Evolutionary conservation across 2,329 filamentous ascomycete species (phyloP).

Genomic region (Microascus cirrosus): DNA sequence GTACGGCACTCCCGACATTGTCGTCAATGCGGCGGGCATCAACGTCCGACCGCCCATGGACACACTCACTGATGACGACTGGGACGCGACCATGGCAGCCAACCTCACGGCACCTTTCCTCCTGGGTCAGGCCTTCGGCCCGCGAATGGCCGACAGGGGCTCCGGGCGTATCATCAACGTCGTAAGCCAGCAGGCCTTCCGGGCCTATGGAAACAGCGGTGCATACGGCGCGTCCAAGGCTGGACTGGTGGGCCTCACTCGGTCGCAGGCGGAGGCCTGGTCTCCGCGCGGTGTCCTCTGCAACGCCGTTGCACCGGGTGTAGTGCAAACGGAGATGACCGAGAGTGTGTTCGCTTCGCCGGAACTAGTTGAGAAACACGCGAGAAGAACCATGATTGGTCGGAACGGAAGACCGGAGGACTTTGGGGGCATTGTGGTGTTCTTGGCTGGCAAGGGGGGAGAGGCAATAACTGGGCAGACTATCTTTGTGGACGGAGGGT

Average conservation of each 20-base stretch:
- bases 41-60: constrained; percentile 18
- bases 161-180: constrained; percentile 22
- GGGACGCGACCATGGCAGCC: constrained; percentile 18
- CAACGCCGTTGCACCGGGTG: constrained; percentile 19
- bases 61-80: constrained; percentile 13
- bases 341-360: constrained; percentile 11
- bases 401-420: constrained; percentile 18
- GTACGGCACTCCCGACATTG: constrained; percentile 17
- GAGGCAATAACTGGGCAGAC: constrained; percentile 20
- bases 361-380: constrained; percentile 12
- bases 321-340: constrained; percentile 18
- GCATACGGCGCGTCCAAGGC: constrained; percentile 20
- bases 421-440: constrained; percentile 18
- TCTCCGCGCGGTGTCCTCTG: constrained; percentile 19
- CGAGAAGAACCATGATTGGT: constrained; percentile 16
- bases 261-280: constrained; percentile 22
- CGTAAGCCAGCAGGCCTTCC: constrained; percentile 18
- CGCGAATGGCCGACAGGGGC: constrained; percentile 17
- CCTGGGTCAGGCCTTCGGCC: constrained; percentile 19
- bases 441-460: constrained; percentile 18
- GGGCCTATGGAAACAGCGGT: constrained; percentile 19
- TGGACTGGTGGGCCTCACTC: constrained; percentile 17
- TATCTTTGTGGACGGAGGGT: constrained; percentile 21
- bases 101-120: constrained; percentile 21
- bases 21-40: constrained; percentile 19